Evolutionary conservation across 2,329 filamentous ascomycete genomes (phyloP), one percentile per base, ranked within the genome.

Genomic region (Pyricularia pennisetigena): DNA sequence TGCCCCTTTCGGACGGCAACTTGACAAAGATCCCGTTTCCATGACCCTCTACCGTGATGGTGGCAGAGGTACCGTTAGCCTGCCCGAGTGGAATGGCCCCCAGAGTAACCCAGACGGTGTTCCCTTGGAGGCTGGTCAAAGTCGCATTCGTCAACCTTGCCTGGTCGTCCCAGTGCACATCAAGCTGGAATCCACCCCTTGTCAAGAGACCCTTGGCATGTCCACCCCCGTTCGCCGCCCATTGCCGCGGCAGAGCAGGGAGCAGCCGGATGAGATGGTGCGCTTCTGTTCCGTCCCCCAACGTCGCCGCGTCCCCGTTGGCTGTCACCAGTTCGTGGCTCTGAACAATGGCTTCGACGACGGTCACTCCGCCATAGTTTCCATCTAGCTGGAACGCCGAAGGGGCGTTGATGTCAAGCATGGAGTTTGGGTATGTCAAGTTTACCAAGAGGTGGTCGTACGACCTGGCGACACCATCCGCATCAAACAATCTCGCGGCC

Each of bases 301-400:
- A 10, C 7, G 32, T 20, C n/a, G 20, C 41, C 9, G 24, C 10
- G n/a, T 23, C 16, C 12, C 61, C 61, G 10, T 16, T 6, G 1
- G 32, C 32, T 12, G 20, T 28, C 12, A 66, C 65, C 24, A 28
- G 24, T 16, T 49, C 65, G 41, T 66, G 65, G 41, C 65, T 66
- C 41, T 66, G 65, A 2, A 66, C 35, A 4, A 66, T 23, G 7
- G 41, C 41, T n/a, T 66, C 65, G 35, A 66, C 24, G 14, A 66
- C 4, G 65, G 65, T 57, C n/a, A 66, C 65, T 3, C 78, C 78
- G 0, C 82, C 82, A 70, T 83, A 82, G 68, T 84, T 84, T 0
- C 82, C 82, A 70, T 84, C 82, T 24, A 82, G 81, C 71, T 83
- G 82, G 71, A 83, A 83, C 28, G 78, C 78, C 5, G 78, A 79